Evolutionary conservation across 306 rosid genomes (phyloP).

Genomic region (Urtica urens): DNA sequence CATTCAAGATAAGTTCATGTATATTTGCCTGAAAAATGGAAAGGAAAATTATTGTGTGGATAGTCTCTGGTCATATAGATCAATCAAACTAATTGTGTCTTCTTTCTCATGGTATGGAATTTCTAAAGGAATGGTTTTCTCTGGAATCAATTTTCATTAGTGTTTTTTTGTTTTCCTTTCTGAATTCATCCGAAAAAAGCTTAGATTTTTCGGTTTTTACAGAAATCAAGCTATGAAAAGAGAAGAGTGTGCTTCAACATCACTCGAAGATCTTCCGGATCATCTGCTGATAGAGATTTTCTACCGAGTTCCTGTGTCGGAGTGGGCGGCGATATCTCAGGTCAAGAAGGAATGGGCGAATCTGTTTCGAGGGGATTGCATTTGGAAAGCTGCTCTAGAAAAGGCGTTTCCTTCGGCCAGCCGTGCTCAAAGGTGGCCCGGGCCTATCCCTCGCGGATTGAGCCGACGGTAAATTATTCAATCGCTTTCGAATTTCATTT

Average conservation of each 20-base stretch:
- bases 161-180: too few species aligned
- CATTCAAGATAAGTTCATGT: too few species aligned
- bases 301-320: conserved; percentile 32
- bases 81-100: too few species aligned
- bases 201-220: conserved; percentile 13
- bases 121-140: too few species aligned
- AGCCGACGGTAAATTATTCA: conserved; percentile 50
- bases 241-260: conserved; percentile 8
- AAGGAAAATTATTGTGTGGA: too few species aligned
- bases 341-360: conserved; percentile 62
- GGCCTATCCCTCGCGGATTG: conserved; percentile 47
- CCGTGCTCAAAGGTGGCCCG: conserved; percentile 52
- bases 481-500: too few species aligned
- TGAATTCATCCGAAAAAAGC: too few species aligned
- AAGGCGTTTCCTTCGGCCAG: conserved; percentile 32
- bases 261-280: conserved; percentile 46
- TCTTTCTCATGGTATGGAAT: too few species aligned
- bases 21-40: too few species aligned
- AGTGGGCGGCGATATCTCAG: conserved; percentile 44
- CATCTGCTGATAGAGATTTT: conserved; percentile 59
- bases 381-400: conserved; percentile 66
- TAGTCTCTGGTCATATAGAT: too few species aligned
- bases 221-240: conserved; percentile 27
- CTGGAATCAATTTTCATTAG: too few species aligned
- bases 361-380: conserved; percentile 37